These are phyloP conservation scores for Elsinoe fawcettii DNA, from an alignment of 2,329 filamentous ascomycete species.

Conservation along the genomic window DNA sequence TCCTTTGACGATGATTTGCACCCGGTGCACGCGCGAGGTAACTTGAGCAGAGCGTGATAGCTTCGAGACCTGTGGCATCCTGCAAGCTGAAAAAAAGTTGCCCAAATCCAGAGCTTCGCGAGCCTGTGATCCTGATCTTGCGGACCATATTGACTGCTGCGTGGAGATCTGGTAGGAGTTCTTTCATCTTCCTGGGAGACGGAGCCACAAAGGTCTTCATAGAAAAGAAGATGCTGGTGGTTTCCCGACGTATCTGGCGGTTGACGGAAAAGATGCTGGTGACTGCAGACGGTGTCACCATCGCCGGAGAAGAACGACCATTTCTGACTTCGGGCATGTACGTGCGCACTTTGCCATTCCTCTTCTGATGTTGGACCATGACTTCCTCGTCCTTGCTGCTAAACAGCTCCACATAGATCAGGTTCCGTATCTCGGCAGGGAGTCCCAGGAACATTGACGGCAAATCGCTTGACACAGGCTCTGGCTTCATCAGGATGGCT, in stretches of 20 bases:
- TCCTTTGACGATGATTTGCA: neutral
- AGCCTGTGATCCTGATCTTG: no score
- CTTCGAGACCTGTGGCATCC: neutral
- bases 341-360: neutral
- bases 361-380: neutral
- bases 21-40: no score
- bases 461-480: slow-evolving; percentile 11
- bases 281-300: neutral
- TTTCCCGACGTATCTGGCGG: neutral
- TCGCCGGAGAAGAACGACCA: neutral
- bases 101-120: no score
- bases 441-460: slow-evolving; percentile 19
- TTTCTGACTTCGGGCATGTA: neutral
- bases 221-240: neutral
- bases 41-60: neutral
- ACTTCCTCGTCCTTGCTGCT: neutral
- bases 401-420: neutral
- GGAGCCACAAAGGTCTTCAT: neutral
- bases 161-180: neutral
- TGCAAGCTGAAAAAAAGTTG: neutral
- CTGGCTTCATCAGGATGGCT: slow-evolving; percentile 17
- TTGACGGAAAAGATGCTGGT: neutral
- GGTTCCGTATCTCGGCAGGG: slow-evolving; percentile 19
- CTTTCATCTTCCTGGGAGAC: neutral
- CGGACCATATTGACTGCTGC: no score